Evolutionary conservation across 345 rosid species (phyloP), one percentile per base, ranked within the genome.

Genomic region (Eucalyptus tenuipes): DNA sequence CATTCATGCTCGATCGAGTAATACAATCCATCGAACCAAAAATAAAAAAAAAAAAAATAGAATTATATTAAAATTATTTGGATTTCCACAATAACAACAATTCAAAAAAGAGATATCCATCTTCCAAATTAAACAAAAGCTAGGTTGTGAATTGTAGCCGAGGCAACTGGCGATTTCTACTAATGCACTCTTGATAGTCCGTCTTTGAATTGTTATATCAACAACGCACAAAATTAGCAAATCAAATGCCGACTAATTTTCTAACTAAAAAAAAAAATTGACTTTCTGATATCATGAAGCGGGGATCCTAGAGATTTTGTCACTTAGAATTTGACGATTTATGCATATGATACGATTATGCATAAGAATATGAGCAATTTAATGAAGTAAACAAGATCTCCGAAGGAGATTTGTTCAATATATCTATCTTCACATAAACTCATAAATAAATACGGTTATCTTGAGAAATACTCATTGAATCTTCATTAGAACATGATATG

Each of bases 241-340:
- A 52, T 52, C 25, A 52, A 52, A 18, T 52, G 25, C 57, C 57
- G 25, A 18, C 10, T 52, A 10, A 52, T 7, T 52, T 52, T 52
- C 9, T 7, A 0, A 52, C 4, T 7, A 52, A 52, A 15, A 14
- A 45, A 50, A 52, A 52, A 3, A 17, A 17, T 17, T 52, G 55
- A 52, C 24, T 18, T 1, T 52, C 10, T 52, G 10, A 52, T 52
- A 52, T 52, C 3, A 52, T 52, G 55, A 52, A 52, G 55, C 1
- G 1, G 9, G 55, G 2, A 52, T 52, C 24, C 57, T 7, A 52
- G 24, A 52, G 55, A 52, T 52, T 52, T 52, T 52, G 57, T 20
- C 25, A 52, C 0, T 2, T 5, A 0, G 0, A 52, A 52, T 52
- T 52, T 52, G 57, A 4, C 2, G 3, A 52, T 20, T 52, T 52